Percentiles rank a stretch among this genome's conserved stretches.
These are phyloP conservation scores for Zasmidium angulare DNA, from an alignment of 2,329 filamentous ascomycete genomes.

Conservation along the genomic window DNA sequence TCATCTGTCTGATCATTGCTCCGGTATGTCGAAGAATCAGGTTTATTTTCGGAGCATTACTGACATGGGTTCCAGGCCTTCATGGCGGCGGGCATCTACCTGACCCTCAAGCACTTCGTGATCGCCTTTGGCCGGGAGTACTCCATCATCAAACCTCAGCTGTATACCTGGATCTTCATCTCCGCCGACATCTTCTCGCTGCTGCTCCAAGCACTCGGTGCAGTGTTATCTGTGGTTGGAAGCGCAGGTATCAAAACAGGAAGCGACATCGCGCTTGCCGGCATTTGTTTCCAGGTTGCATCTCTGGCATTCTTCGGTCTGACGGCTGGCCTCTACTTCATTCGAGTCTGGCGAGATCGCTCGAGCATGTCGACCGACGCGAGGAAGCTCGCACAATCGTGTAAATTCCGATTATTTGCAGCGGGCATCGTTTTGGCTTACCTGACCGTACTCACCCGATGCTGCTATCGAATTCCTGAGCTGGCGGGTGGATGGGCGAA, in stretches of 20 bases:
- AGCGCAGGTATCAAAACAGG: slow-evolving; percentile 44
- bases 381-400: not conserved
- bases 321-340: not conserved
- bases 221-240: slow-evolving; percentile 28
- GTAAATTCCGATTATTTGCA: slow-evolving; percentile 17
- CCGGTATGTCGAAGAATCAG: slow-evolving; percentile 23
- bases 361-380: not conserved
- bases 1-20: slow-evolving; percentile 43
- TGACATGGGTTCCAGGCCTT: slow-evolving; percentile 31
- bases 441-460: slow-evolving; percentile 18
- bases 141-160: slow-evolving; percentile 41
- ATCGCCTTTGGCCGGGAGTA: slow-evolving; percentile 43
- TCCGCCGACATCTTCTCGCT: slow-evolving; percentile 57
- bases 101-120: slow-evolving; percentile 50
- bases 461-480: slow-evolving; percentile 24
- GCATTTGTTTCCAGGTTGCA: slow-evolving; percentile 61
- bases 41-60: not conserved
- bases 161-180: slow-evolving; percentile 54
- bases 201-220: slow-evolving; percentile 60
- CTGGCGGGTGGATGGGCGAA: slow-evolving; percentile 22
- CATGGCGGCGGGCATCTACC: slow-evolving; percentile 46
- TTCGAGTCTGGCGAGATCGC: slow-evolving; percentile 3
- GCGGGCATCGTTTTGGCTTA: slow-evolving; percentile 11
- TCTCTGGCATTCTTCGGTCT: slow-evolving; percentile 57
- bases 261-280: slow-evolving; percentile 66